Percentiles rank a stretch among this genome's conserved stretches.
Evolutionary conservation across 495 filamentous ascomycete genomes (phyloP).

Genomic region (Tuber brumale): DNA sequence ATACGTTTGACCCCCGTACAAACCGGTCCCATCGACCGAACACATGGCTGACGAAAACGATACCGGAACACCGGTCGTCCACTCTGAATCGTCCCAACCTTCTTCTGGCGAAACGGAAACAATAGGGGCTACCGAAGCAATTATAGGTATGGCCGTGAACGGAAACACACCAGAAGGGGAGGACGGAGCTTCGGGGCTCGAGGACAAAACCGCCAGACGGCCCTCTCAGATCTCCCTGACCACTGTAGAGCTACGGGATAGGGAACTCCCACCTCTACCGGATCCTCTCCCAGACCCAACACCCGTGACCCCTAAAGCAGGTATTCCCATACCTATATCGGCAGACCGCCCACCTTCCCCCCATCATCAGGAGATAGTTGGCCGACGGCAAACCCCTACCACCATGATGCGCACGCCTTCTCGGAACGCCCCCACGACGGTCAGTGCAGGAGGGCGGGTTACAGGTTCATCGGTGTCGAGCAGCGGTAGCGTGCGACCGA

Average conservation of each 20-base stretch:
- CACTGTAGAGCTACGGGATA: constrained; percentile 18
- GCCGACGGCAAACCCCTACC: constrained; percentile 22
- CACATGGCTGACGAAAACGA: constrained; percentile 37
- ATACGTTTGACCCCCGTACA: too few species aligned
- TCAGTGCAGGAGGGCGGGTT: constrained; percentile 17
- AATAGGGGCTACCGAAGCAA: constrained; percentile 12
- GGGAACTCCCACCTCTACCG: constrained; percentile 35
- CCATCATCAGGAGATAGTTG: constrained; percentile 11
- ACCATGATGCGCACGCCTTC: constrained; percentile 31
- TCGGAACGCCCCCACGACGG: constrained; percentile 21
- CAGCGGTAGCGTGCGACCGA: constrained; percentile 44
- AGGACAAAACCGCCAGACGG: neutral
- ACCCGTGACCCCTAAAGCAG: constrained; percentile 26
- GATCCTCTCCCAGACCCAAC: constrained; percentile 26
- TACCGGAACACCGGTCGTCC: constrained; percentile 12
- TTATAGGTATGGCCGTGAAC: constrained; percentile 30
- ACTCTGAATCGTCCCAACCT: constrained; percentile 20
- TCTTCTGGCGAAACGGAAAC: constrained; percentile 18
- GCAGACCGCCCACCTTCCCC: constrained; percentile 13
- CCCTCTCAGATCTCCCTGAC: constrained; percentile 21
- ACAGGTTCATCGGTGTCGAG: constrained; percentile 29
- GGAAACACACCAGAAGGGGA: constrained; percentile 27
- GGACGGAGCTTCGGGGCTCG: constrained; percentile 8
- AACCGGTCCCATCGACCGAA: constrained; percentile 23
- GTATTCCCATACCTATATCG: constrained; percentile 39